These are phyloP conservation scores for Cytospora leucostoma DNA, from an alignment of 2,329 filamentous ascomycete species.

Conservation along the genomic window DNA sequence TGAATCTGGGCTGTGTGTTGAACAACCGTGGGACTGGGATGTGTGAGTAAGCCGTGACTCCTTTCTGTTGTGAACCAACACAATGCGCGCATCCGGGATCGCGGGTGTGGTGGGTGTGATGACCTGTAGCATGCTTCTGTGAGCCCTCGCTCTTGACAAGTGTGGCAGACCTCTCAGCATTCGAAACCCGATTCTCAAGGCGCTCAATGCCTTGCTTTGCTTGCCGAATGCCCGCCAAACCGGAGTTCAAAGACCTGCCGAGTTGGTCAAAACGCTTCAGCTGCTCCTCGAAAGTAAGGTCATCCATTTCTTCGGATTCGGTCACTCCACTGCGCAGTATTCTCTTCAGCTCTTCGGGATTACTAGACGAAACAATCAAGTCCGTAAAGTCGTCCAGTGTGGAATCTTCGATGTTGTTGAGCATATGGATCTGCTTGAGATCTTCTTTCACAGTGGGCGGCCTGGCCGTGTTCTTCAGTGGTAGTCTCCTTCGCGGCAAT, in stretches of 20 bases:
- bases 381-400: constrained; percentile 61
- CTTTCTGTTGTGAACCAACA: constrained; percentile 2
- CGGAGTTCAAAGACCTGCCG: constrained; percentile 53
- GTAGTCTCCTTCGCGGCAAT: constrained; percentile 46
- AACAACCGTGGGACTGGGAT: constrained; percentile 52
- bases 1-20: constrained; percentile 45
- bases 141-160: not conserved
- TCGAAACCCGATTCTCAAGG: constrained; percentile 54
- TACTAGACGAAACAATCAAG: constrained; percentile 41
- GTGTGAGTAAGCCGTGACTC: constrained; percentile 41
- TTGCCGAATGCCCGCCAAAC: constrained; percentile 53
- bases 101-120: constrained; percentile 6
- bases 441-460: constrained; percentile 59
- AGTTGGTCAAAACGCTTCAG: constrained; percentile 51
- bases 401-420: constrained; percentile 59
- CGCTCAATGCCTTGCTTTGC: constrained; percentile 61
- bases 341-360: constrained; percentile 34
- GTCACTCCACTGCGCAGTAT: constrained; percentile 30
- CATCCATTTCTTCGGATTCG: constrained; percentile 22
- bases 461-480: constrained; percentile 55
- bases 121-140: not conserved
- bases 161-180: constrained; percentile 34
- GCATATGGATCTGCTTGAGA: constrained; percentile 53
- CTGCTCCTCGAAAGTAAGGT: constrained; percentile 42
- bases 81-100: constrained; percentile 16